Percentiles rank a stretch among this genome's conserved stretches.
Conservation (phyloP, 257 asterid genomes). For the Capsicum baccatum region DNA sequence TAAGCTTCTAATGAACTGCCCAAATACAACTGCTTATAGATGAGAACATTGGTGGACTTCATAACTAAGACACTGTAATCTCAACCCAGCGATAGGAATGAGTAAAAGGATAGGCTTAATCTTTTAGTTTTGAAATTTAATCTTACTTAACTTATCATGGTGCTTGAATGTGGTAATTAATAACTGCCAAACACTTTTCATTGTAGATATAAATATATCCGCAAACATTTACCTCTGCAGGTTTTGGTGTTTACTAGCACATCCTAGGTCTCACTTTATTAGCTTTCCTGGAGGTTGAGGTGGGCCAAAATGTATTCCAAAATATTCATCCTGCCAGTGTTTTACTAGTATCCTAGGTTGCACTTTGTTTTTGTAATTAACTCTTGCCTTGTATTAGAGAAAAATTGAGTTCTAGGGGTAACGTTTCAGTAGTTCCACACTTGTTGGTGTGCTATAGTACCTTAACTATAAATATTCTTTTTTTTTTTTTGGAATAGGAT, state of each 20-base stretch:
- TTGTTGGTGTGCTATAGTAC: constrained; percentile 16
- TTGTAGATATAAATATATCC: constrained; percentile 1
- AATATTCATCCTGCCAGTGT: constrained; percentile 1
- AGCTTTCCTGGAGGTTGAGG: constrained; percentile 5
- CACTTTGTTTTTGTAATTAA: neutral
- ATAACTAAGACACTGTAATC: neutral
- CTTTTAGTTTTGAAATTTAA: neutral
- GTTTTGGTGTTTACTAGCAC: neutral
- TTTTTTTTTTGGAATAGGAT: constrained; percentile 52
- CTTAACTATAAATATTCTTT: neutral
- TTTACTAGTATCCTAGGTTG: constrained; percentile 11
- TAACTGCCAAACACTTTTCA: neutral
- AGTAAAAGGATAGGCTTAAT: neutral
- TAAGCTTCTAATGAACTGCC: neutral
- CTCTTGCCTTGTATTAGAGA: neutral
- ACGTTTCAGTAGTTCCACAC: neutral
- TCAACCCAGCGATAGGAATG: constrained; percentile 6
- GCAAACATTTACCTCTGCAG: neutral
- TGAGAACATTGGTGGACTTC: neutral
- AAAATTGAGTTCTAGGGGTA: neutral
- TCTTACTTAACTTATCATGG: neutral
- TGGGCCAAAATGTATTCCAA: neutral
- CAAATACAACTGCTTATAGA: neutral
- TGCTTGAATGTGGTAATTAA: constrained; percentile 14
- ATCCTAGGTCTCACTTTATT: neutral